phyloP scores from a whole-genome alignment of 2,329 filamentous ascomycete species.

The Amphichorda felina region DNA sequence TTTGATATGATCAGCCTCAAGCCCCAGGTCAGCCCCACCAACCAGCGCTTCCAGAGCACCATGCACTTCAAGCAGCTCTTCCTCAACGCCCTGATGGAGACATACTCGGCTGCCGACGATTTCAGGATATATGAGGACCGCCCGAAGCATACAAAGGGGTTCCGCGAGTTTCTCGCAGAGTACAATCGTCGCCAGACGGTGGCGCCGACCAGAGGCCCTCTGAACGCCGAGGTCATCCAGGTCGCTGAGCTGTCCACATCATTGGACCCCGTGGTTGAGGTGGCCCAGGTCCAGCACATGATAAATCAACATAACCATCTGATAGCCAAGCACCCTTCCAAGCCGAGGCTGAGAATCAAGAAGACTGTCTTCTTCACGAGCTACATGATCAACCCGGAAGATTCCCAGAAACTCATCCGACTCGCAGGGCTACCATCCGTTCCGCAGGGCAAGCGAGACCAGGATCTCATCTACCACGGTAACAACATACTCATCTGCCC shows the following conservation, averaged over 20 bases:
- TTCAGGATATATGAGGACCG: conserved; percentile 65
- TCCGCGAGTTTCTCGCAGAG: conserved; percentile 70
- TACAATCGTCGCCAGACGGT: conserved; percentile 53
- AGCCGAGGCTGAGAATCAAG: conserved; percentile 55
- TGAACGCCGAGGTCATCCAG: conserved; percentile 72
- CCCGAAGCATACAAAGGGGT: conserved; percentile 60
- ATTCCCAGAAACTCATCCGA: conserved; percentile 59
- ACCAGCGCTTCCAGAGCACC: conserved; percentile 67
- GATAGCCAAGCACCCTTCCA: conserved; percentile 14
- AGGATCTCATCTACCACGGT: conserved; percentile 68
- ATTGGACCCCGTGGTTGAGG: conserved; percentile 68
- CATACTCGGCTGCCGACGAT: conserved; percentile 73
- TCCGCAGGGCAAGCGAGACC: conserved; percentile 19
- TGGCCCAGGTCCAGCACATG: conserved; percentile 77
- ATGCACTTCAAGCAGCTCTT: conserved; percentile 90
- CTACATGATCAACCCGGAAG: conserved; percentile 66
- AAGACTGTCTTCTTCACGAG: conserved; percentile 87
- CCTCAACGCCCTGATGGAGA: conserved; percentile 69
- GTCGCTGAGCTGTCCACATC: conserved; percentile 65
- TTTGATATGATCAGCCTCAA: conserved; percentile 88
- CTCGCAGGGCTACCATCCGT: conserved; percentile 51
- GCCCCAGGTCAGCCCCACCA: conserved; percentile 68
- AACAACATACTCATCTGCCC: conserved; percentile 88
- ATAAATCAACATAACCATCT: conserved; percentile 75
- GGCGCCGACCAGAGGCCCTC: conserved; percentile 45